Evolutionary conservation across 768 basidiomycete genomes (phyloP), one percentile per base, ranked within the genome.

Genomic region (Mycena crocata): DNA sequence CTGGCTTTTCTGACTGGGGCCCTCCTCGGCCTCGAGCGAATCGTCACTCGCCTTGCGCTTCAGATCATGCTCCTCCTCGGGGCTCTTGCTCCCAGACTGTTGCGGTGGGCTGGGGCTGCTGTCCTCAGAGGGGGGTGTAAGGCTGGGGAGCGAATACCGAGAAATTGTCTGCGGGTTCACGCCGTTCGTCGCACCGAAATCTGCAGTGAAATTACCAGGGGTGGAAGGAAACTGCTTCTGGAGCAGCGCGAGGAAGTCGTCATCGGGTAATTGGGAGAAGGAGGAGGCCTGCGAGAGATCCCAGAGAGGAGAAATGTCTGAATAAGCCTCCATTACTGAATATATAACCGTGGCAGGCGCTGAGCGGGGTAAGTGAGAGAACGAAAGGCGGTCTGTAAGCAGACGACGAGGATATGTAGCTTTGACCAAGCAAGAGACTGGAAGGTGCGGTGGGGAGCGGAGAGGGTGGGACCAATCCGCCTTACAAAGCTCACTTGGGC

Each of bases 1-100:
- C 67, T 87, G 88, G 51, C 80, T 80, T 82, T 94, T 94, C 66
- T 84, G 83, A 46, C 82, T 88, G 12, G 91, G 92, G 15, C 88
- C 90, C 40, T 89, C 88, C 2, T 85, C 85, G 62, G 90, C 88
- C 2, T 85, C 85, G 62, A 90, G 77, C 71, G 86, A 84, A 48
- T 88, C 88, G 62, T 85, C 83, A 70, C 87, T 89, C 3, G 92
- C 93, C 81, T 95, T 95, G 74, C 93, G 87, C 78, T 95, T 95
- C 61, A 92, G 79, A 7, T 80, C 80, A 8, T 83, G 76, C 50
- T 89, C 89, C 8, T 81, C 78, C 23, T 79, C 74, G 32, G 66
- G 66, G 19, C 66, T 67, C 50, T 62, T 67, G 85, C 82, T 42
- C 84, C 80, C 28, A 73, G 74, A 54, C 75, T 75, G 30, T 68